Percentiles rank a stretch among this genome's conserved stretches.
These are phyloP conservation scores for Phytophthora fragariaefolia DNA, from an alignment of 352 stramenopile species.

Conservation along the genomic window DNA sequence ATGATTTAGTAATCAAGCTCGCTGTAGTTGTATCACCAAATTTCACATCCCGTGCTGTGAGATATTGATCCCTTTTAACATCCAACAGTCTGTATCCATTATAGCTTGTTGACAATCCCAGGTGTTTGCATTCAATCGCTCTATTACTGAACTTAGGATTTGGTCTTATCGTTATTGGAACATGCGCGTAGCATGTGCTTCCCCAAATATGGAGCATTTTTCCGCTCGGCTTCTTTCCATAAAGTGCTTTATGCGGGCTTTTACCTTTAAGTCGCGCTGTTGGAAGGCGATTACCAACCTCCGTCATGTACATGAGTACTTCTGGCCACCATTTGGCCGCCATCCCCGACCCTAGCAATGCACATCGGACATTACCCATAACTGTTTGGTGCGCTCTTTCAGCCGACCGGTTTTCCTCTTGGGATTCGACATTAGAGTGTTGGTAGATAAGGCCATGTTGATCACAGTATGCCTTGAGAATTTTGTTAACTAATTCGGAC, in stretches of 20 bases:
- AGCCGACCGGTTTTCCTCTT: not conserved
- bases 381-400: not conserved
- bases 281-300: constrained; percentile 8
- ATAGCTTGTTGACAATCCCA: not conserved
- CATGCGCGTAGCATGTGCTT: not conserved
- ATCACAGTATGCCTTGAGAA: not conserved
- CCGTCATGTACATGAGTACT: constrained; percentile 1
- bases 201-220: not conserved
- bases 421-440: not conserved
- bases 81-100: not conserved
- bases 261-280: constrained; percentile 13
- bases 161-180: not conserved
- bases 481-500: not conserved
- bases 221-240: not conserved
- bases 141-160: not conserved
- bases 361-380: not conserved
- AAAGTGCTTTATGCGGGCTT: constrained; percentile 3
- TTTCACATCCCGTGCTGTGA: not conserved
- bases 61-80: not conserved
- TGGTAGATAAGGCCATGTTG: not conserved
- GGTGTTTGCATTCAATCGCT: not conserved
- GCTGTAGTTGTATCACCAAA: not conserved
- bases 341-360: constrained; percentile 5
- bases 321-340: constrained; percentile 9
- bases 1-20: not conserved